phyloP scores from a whole-genome alignment of 345 rosid genomes.

The Moricandia arvensis region DNA sequence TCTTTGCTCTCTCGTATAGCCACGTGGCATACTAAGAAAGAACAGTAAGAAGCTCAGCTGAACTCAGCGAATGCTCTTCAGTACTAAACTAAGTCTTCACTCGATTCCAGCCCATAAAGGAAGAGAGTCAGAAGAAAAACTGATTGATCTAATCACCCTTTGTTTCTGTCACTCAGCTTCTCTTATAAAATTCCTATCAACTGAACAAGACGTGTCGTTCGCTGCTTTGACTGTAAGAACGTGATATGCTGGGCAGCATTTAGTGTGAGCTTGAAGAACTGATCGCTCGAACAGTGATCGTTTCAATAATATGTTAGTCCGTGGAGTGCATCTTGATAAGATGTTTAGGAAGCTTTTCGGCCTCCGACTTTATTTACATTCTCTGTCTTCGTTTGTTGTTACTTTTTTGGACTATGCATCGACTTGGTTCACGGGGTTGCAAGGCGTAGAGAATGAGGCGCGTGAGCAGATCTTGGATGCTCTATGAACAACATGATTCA shows the following conservation, averaged over 20 bases:
- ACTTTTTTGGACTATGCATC: constrained; percentile 40
- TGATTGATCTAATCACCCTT: constrained; percentile 40
- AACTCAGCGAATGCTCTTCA: constrained; percentile 45
- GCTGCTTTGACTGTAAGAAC: constrained; percentile 29
- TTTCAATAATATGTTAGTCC: constrained; percentile 33
- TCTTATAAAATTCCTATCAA: constrained; percentile 16
- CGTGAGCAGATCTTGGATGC: constrained; percentile 36
- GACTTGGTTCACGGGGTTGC: constrained; percentile 44
- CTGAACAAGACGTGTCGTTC: constrained; percentile 25
- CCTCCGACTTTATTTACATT: constrained; percentile 40
- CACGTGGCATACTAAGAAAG: too few relatives aligned
- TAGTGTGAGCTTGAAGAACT: constrained; percentile 42
- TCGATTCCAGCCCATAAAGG: constrained; percentile 39
- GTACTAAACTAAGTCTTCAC: constrained; percentile 34
- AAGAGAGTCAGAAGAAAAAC: constrained; percentile 36
- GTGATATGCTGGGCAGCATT: constrained; percentile 43
- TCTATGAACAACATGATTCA: constrained; percentile 46
- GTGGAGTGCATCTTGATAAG: constrained; percentile 41
- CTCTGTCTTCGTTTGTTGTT: too few relatives aligned
- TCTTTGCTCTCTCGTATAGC: too few relatives aligned
- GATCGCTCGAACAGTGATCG: constrained; percentile 26
- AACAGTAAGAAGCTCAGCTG: constrained; percentile 40
- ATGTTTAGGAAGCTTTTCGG: constrained; percentile 39
- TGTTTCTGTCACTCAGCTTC: constrained; percentile 9
- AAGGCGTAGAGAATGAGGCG: constrained; percentile 32